Evolutionary conservation across 139 green algal genomes (phyloP).

Genomic region (Coccomyxa sp.): DNA sequence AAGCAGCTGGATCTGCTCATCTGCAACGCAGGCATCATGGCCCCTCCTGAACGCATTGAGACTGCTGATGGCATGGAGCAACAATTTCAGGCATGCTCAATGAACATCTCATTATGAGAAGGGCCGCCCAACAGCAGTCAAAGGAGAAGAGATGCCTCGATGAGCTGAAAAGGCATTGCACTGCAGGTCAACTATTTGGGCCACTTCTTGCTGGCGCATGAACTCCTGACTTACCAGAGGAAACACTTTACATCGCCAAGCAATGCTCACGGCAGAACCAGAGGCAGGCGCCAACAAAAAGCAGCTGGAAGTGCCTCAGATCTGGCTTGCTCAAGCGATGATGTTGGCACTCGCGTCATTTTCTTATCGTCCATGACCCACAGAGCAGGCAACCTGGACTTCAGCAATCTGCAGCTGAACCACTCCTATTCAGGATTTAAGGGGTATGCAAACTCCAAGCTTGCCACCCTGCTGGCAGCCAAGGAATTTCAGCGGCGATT

Average conservation of each 20-base stretch:
- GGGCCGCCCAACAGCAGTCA: too few species aligned
- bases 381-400: slow-evolving; percentile 34
- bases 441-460: slow-evolving; percentile 57
- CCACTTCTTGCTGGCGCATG: slow-evolving; percentile 51
- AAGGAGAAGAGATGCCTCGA: too few species aligned
- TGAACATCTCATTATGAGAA: too few species aligned
- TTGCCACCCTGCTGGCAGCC: slow-evolving; percentile 50
- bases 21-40: slow-evolving; percentile 67
- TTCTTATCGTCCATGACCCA: slow-evolving; percentile 44
- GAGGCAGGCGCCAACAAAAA: background rate
- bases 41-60: slow-evolving; percentile 23
- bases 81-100: background rate
- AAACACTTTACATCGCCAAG: background rate
- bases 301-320: background rate
- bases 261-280: background rate
- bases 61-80: slow-evolving; percentile 43
- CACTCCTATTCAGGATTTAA: slow-evolving; percentile 37
- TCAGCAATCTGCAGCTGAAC: slow-evolving; percentile 33
- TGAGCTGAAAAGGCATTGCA: too few species aligned
- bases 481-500: slow-evolving; percentile 50
- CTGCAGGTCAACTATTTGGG: slow-evolving; percentile 56
- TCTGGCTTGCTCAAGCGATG: too few species aligned
- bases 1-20: slow-evolving; percentile 53
- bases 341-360: slow-evolving; percentile 27
- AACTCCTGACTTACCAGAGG: slow-evolving; percentile 23